Conservation (phyloP, 352 stramenopile species). For the Phytophthora sp. region DNA sequence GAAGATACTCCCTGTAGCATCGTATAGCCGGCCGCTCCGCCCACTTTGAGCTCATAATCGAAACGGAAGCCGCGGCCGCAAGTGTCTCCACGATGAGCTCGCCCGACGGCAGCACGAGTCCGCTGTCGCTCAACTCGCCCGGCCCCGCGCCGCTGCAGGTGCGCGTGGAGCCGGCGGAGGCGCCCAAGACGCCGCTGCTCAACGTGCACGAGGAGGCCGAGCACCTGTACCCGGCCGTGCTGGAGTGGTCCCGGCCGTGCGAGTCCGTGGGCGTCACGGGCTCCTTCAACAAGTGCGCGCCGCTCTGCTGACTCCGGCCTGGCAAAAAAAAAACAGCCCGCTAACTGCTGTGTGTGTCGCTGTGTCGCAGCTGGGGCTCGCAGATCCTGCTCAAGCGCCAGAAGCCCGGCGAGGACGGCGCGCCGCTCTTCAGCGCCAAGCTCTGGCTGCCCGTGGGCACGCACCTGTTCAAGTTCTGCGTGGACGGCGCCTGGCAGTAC, state of each 20-base stretch:
- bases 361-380: constrained; percentile 70
- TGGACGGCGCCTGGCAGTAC: constrained; percentile 85
- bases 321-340: no score
- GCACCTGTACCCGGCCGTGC: constrained; percentile 57
- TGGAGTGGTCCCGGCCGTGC: constrained; percentile 66
- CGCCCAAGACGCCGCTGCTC: constrained; percentile 23
- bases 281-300: constrained; percentile 81
- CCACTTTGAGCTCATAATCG: constrained; percentile 14
- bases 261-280: constrained; percentile 72
- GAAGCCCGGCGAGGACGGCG: constrained; percentile 13
- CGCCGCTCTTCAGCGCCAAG: constrained; percentile 39
- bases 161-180: neutral
- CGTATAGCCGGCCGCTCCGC: no score
- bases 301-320: no score
- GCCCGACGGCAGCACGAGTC: constrained; percentile 7
- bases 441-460: constrained; percentile 71
- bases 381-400: constrained; percentile 67
- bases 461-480: constrained; percentile 83
- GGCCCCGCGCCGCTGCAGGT: neutral
- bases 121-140: constrained; percentile 8
- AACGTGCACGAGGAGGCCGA: constrained; percentile 52
- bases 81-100: constrained; percentile 19
- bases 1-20: neutral
- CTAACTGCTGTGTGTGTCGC: neutral
- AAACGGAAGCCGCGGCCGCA: constrained; percentile 16